Percentiles rank a stretch among this genome's conserved stretches.
Evolutionary conservation across 192 early-diverging fungal genomes (phyloP).

Genomic region (Coemansia sp.): DNA sequence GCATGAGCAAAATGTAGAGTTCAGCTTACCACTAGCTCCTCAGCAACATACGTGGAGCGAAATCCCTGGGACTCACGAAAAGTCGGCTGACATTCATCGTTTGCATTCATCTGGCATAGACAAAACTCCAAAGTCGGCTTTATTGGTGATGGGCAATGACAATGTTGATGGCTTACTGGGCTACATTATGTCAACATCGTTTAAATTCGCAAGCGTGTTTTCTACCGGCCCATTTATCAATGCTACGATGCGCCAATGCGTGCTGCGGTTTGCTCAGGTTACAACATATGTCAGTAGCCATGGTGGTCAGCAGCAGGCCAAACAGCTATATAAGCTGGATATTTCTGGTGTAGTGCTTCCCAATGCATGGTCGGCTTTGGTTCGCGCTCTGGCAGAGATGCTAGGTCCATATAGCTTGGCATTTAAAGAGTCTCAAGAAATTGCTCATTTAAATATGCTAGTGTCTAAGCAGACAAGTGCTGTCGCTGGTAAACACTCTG

Average conservation of each 20-base stretch:
- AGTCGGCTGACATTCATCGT: conserved; percentile 2
- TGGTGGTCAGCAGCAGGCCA: conserved; percentile 1
- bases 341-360: conserved; percentile 36
- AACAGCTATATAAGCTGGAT: conserved; percentile 27
- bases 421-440: conserved; percentile 29
- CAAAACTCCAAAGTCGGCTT: conserved; percentile 37
- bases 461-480: conserved; percentile 40
- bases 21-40: conserved; percentile 42
- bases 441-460: conserved; percentile 42
- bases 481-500: conserved; percentile 28
- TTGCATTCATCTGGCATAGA: conserved; percentile 31
- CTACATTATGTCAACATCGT: conserved; percentile 10
- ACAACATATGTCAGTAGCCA: conserved; percentile 18
- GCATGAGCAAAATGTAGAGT: conserved; percentile 18
- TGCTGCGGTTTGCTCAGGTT: conserved; percentile 24
- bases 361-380: conserved; percentile 22
- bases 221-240: conserved; percentile 30
- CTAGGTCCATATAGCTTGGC: conserved; percentile 10
- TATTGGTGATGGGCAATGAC: conserved; percentile 27
- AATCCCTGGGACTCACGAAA: conserved; percentile 5
- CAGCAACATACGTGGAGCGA: conserved; percentile 31
- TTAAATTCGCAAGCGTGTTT: conserved; percentile 22
- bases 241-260: conserved; percentile 27
- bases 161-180: conserved; percentile 25
- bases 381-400: conserved; percentile 22